phyloP scores from a whole-genome alignment of 139 green algal genomes.

The Eudorina sp. region DNA sequence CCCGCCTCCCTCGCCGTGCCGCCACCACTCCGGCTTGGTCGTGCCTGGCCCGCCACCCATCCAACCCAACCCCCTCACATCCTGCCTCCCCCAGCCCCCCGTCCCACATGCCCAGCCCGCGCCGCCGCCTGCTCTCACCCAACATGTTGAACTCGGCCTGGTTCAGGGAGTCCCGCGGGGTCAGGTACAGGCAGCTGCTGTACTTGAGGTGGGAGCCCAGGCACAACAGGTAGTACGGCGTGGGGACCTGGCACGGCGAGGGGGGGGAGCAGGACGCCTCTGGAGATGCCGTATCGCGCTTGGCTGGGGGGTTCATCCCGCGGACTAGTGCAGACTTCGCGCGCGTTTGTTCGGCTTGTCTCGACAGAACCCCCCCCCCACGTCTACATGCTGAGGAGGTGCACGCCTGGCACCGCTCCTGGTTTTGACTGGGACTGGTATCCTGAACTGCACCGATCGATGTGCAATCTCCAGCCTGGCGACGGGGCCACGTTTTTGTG shows the following conservation, averaged over 20 bases:
- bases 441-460: too few relatives aligned
- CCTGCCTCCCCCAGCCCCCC: not conserved
- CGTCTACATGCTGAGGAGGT: too few relatives aligned
- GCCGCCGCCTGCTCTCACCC: constrained; percentile 51
- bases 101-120: not conserved
- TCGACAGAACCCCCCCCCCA: too few relatives aligned
- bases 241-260: constrained; percentile 83
- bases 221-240: constrained; percentile 92
- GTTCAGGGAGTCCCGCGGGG: constrained; percentile 68
- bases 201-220: constrained; percentile 96
- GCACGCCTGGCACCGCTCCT: too few relatives aligned
- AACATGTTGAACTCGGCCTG: constrained; percentile 96
- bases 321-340: too few relatives aligned
- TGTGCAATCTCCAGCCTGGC: too few relatives aligned
- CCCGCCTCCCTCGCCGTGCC: not conserved
- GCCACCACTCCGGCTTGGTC: not conserved
- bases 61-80: not conserved
- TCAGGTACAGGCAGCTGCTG: constrained; percentile 89
- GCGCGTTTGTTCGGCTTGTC: too few relatives aligned
- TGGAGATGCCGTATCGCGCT: too few relatives aligned
- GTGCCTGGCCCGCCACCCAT: not conserved
- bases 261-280: not conserved
- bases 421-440: too few relatives aligned
- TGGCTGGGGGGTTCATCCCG: too few relatives aligned
- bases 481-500: too few relatives aligned